These are phyloP conservation scores for Apiospora sp. DNA, from an alignment of 2,329 filamentous ascomycete genomes.

Conservation along the genomic window DNA sequence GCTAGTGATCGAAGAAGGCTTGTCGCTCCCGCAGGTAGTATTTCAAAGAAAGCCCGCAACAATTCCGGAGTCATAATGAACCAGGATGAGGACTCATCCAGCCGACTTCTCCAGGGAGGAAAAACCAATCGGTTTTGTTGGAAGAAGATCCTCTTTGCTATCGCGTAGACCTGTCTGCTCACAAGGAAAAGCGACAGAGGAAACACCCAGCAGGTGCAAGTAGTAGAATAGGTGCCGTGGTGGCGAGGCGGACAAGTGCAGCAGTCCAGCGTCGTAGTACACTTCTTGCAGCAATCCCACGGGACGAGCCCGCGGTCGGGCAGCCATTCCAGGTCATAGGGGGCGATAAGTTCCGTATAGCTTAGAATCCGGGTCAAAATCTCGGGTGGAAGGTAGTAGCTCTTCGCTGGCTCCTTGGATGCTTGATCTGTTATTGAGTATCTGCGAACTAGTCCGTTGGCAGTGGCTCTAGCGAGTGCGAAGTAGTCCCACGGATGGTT, in stretches of 20 bases:
- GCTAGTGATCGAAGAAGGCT: neutral
- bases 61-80: no score
- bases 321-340: neutral
- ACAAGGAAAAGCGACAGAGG: slow-evolving; percentile 24
- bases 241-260: slow-evolving; percentile 16
- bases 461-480: neutral
- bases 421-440: neutral
- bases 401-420: neutral
- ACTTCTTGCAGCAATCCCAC: slow-evolving; percentile 25
- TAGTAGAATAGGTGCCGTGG: slow-evolving; percentile 23
- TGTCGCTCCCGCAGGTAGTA: neutral
- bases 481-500: neutral
- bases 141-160: neutral
- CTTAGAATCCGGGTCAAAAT: neutral
- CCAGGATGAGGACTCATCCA: neutral
- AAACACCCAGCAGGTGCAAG: slow-evolving; percentile 24
- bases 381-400: neutral
- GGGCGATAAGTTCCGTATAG: neutral
- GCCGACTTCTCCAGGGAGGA: neutral
- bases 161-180: neutral
- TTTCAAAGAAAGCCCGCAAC: neutral
- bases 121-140: neutral
- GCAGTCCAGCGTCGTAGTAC: slow-evolving; percentile 22
- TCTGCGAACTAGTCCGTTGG: neutral
- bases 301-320: slow-evolving; percentile 2